Base-by-base conservation (phyloP, 805 yeast species). In the Priceomyces carsonii region DNA sequence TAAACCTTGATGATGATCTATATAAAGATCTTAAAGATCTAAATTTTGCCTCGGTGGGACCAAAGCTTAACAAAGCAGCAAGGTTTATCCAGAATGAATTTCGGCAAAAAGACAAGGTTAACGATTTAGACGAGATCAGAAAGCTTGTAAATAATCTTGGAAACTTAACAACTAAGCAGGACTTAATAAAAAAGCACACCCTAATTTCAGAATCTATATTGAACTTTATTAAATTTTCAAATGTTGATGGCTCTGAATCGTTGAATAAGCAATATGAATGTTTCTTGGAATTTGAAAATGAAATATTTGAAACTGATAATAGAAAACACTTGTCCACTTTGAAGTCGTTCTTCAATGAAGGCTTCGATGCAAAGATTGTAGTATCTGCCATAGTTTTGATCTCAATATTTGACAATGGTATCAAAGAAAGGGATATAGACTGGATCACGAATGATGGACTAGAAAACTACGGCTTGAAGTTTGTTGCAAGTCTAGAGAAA, bases 11-110 rank as follows among this genome's bases (percentile, higher is more conserved):
- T 23, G 87, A 82, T 44, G 63, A 68, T 8, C 62, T 82, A 5
- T 77, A 66, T 46, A 62, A 61, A 2, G 57, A 70, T 5, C 65
- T 90, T 10, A 76, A 79, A 42, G 77, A 79, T 51, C 60, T 80
- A 37, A 89, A 89, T 44, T 90, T 93, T 57, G 84, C 90, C 2
- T 72, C 80, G 17, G 82, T 90, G 22, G 97, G 97, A 1, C 73
- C 77, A 5, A 69, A 71, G 17, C 68, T 93, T 29, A 90, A 88
- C 55, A 56, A 66, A 17, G 66, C 79, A 38, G 97, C 97, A 0
- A 80, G 77, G 44, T 62, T 70, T 29, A 63, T 93, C 28, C 95
- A 88, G 55, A 62, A 66, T 4, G 81, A 81, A 49, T 86, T 79
- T 53, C 50, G 46, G 32, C 43, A 50, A 13, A 55, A 48, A 22